Percentiles rank a stretch among this genome's conserved stretches.
Evolutionary conservation across 495 filamentous ascomycete species (phyloP).

Genomic region (Platismatia glauca): DNA sequence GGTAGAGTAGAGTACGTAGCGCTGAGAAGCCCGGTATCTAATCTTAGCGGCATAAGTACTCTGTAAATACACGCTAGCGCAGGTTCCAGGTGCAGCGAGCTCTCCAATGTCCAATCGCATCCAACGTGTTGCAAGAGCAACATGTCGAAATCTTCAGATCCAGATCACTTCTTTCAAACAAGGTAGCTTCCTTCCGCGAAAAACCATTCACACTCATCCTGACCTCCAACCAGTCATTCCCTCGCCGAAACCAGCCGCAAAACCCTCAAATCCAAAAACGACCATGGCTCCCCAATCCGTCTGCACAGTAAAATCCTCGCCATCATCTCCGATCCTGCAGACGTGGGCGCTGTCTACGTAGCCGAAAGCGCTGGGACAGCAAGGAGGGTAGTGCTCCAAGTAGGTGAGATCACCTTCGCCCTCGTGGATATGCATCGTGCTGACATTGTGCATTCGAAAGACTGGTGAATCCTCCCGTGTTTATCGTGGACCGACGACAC

Average conservation of each 20-base stretch:
- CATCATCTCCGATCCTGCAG: slow-evolving; percentile 56
- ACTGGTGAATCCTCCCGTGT: slow-evolving; percentile 42
- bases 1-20: no score
- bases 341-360: slow-evolving; percentile 56
- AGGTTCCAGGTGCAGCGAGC: no score
- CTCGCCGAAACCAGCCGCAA: slow-evolving; percentile 64
- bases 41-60: no score
- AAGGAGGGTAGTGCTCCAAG: slow-evolving; percentile 62
- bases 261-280: slow-evolving; percentile 72
- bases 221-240: slow-evolving; percentile 46
- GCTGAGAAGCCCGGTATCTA: no score
- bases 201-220: not conserved
- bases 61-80: no score
- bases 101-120: not conserved
- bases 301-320: slow-evolving; percentile 81
- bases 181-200: slow-evolving; percentile 44
- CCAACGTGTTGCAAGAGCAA: not conserved
- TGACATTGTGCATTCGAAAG: slow-evolving; percentile 26
- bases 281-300: slow-evolving; percentile 68
- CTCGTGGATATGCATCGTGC: not conserved
- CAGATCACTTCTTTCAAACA: slow-evolving; percentile 83
- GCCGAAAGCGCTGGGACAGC: slow-evolving; percentile 77
- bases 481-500: slow-evolving; percentile 68
- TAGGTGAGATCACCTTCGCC: slow-evolving; percentile 44
- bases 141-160: slow-evolving; percentile 59